Conservation (phyloP, 2,329 filamentous ascomycete species). For the Hymenoscyphus repandus region DNA sequence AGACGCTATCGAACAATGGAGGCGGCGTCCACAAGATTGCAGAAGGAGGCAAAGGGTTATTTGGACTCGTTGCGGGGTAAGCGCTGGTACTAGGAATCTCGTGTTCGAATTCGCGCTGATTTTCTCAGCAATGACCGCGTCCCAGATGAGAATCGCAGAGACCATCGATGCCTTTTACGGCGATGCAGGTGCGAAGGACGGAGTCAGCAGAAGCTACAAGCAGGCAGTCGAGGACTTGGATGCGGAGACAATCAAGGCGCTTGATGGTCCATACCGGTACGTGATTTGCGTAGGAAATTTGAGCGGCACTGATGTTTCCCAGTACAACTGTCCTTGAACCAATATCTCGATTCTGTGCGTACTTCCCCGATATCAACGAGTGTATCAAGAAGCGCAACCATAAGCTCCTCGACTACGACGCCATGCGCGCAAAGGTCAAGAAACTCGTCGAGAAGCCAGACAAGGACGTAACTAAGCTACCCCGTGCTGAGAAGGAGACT, state of each 20-base stretch:
- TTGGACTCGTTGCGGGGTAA: conserved; percentile 86
- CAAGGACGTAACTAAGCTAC: conserved; percentile 95
- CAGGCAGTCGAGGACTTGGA: conserved; percentile 97
- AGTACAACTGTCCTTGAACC: conserved; percentile 91
- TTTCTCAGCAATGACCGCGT: conserved; percentile 84
- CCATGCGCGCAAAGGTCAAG: conserved; percentile 92
- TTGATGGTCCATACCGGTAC: conserved; percentile 89
- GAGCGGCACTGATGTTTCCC: conserved; percentile 18
- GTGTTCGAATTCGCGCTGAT: conserved; percentile 10
- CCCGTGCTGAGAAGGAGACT: conserved; percentile 91
- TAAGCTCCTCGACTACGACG: conserved; percentile 97
- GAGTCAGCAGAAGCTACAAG: conserved; percentile 95
- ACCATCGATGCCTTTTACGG: conserved; percentile 99
- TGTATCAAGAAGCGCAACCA: conserved; percentile 99
- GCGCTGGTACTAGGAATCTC: conserved; percentile 8
- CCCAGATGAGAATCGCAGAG: conserved; percentile 98
- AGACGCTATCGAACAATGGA: conserved; percentile 98
- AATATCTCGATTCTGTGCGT: conserved; percentile 92
- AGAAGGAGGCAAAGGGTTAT: conserved; percentile 98
- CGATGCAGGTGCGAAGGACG: conserved; percentile 88
- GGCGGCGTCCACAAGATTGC: conserved; percentile 81
- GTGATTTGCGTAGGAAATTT: conserved; percentile 6
- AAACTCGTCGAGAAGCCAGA: conserved; percentile 96
- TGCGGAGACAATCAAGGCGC: conserved; percentile 94
- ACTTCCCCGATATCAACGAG: conserved; percentile 98